Percentiles rank a stretch among this genome's conserved stretches.
Evolutionary conservation across 345 rosid genomes (phyloP).

Genomic region (Gossypium herbaceum): DNA sequence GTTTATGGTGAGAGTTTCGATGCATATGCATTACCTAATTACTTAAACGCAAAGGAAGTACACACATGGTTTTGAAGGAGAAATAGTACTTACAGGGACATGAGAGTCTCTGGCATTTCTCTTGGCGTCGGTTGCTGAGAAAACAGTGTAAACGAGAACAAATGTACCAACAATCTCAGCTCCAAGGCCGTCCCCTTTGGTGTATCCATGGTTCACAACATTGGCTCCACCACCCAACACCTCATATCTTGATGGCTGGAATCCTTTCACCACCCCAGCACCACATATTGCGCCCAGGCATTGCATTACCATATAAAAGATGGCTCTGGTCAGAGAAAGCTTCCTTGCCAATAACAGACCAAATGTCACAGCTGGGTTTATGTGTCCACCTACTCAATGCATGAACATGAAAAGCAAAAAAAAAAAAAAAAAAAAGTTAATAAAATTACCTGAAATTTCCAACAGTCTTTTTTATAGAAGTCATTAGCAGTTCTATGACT

Average conservation of each 20-base stretch:
- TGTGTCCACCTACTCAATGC: slow-evolving; percentile 35
- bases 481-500: not conserved
- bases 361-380: slow-evolving; percentile 39
- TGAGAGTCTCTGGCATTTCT: slow-evolving; percentile 57
- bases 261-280: slow-evolving; percentile 52
- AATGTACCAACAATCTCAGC: slow-evolving; percentile 39
- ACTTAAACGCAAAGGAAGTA: not conserved
- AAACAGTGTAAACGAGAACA: slow-evolving; percentile 40
- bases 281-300: slow-evolving; percentile 44
- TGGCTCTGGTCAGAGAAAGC: slow-evolving; percentile 32
- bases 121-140: slow-evolving; percentile 51
- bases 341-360: slow-evolving; percentile 37
- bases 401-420: not conserved
- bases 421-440: not conserved
- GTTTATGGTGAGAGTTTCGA: too few species aligned
- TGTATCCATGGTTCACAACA: slow-evolving; percentile 39
- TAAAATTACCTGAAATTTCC: not conserved
- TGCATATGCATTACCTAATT: too few species aligned
- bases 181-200: slow-evolving; percentile 46
- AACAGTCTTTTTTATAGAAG: not conserved
- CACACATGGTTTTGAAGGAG: too few species aligned
- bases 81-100: slow-evolving; percentile 30
- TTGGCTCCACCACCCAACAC: slow-evolving; percentile 47
- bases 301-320: slow-evolving; percentile 39
- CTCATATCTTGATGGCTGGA: slow-evolving; percentile 34